Percentiles rank a stretch among this genome's conserved stretches.
phyloP scores from a whole-genome alignment of 768 basidiomycete genomes.

The Leccinellum rugosiceps region DNA sequence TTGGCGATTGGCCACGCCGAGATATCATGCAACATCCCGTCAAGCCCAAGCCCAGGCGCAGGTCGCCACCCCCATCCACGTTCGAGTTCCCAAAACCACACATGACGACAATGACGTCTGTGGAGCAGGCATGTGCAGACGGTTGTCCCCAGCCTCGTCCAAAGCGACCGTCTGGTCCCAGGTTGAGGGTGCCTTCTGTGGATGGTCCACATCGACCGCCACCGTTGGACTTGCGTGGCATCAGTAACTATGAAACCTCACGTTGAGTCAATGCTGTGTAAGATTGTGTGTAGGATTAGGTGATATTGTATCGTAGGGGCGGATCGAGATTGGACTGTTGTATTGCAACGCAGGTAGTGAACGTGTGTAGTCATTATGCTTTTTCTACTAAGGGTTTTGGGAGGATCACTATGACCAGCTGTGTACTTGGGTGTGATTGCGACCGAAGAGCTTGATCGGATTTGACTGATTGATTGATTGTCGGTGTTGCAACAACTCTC shows the following conservation, averaged over 20 bases:
- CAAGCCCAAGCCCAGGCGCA: conserved; percentile 9
- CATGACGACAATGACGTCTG: background rate
- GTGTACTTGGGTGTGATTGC: background rate
- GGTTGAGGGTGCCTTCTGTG: conserved; percentile 19
- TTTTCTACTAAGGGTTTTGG: conserved; percentile 11
- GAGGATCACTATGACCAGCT: conserved; percentile 13
- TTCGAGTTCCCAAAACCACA: conserved; percentile 23
- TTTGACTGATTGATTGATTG: conserved; percentile 1
- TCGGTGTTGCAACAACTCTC: background rate
- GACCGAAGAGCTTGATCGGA: background rate
- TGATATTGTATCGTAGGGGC: background rate
- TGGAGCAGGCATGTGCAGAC: conserved; percentile 5
- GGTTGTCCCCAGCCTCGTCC: conserved; percentile 19
- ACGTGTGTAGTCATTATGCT: background rate
- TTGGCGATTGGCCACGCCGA: conserved; percentile 54
- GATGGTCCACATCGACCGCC: conserved; percentile 18
- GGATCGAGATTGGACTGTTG: conserved; percentile 3
- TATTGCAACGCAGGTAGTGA: conserved; percentile 12
- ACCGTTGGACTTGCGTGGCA: conserved; percentile 16
- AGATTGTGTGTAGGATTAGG: background rate
- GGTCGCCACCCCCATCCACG: conserved; percentile 14
- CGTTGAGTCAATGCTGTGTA: background rate
- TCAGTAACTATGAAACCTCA: conserved; percentile 9
- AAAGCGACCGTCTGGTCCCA: conserved; percentile 34
- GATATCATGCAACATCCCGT: conserved; percentile 33